A percentile compares a stretch with the other conserved stretches of the same genome.
Evolutionary conservation across 192 early-diverging fungal species (phyloP).

Genomic region (Spizellomyces sp.): DNA sequence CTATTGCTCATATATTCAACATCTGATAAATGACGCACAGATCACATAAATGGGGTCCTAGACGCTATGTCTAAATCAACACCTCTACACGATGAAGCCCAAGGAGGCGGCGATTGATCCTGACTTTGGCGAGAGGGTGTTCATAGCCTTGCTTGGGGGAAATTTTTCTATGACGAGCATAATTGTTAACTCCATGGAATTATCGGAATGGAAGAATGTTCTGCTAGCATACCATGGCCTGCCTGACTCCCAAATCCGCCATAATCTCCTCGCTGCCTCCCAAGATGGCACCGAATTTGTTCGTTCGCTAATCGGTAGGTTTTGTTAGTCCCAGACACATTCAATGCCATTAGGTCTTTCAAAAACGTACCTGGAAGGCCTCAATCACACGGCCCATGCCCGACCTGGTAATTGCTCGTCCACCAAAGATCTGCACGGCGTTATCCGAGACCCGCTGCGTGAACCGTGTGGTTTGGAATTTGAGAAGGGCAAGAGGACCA

Average conservation of each 20-base stretch:
- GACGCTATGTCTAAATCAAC: no score
- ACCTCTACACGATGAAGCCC: no score
- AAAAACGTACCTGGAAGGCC: constrained; percentile 45
- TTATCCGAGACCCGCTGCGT: constrained; percentile 64
- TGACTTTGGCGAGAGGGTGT: neutral
- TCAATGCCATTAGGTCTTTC: no score
- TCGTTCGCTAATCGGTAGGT: constrained; percentile 35
- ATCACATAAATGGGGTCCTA: no score
- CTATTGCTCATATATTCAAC: no score
- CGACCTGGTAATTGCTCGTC: constrained; percentile 67
- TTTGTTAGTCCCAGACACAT: no score
- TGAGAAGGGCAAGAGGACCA: constrained; percentile 67
- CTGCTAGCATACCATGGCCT: constrained; percentile 61
- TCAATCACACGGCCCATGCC: constrained; percentile 73
- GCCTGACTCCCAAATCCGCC: constrained; percentile 65
- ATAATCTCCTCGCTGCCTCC: constrained; percentile 59
- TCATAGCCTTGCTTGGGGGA: constrained; percentile 19
- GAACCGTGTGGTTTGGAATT: constrained; percentile 60
- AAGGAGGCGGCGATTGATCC: no score
- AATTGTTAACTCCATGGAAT: neutral
- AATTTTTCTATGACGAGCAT: constrained; percentile 10
- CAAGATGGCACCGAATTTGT: constrained; percentile 62
- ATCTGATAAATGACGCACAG: no score
- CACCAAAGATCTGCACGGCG: constrained; percentile 75
- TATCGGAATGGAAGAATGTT: neutral